Evolutionary conservation across 2,329 filamentous ascomycete genomes (phyloP).

Genomic region (Tolypocladium cylindrosporum): DNA sequence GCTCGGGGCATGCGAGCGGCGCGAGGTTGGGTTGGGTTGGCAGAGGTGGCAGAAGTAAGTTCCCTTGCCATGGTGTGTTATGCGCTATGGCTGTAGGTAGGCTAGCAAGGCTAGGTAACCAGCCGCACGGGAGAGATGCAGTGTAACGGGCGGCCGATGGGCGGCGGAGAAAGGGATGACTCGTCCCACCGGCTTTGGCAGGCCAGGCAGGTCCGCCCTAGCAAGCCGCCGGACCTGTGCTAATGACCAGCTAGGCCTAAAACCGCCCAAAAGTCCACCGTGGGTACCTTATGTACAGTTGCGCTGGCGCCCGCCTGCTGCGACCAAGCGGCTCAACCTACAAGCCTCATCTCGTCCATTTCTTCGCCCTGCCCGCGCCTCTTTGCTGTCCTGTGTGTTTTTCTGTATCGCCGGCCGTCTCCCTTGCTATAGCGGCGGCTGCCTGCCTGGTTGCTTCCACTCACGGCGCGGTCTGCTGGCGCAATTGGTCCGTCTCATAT

Average conservation of each 20-base stretch:
- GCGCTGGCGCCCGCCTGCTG: not conserved
- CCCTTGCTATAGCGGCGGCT: not conserved
- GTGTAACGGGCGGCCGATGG: not conserved
- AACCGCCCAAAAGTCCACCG: not conserved
- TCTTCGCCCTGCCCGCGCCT: not conserved
- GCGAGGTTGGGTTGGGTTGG: no score
- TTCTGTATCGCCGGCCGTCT: not conserved
- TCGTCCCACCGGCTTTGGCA: not conserved
- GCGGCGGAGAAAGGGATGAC: not conserved
- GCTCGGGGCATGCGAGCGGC: not conserved
- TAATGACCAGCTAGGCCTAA: not conserved
- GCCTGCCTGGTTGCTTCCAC: not conserved
- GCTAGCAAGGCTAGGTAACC: no score
- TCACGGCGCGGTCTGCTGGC: not conserved
- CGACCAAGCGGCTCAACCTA: not conserved
- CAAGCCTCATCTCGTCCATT: not conserved
- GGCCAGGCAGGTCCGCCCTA: no score
- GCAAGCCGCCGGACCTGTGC: not conserved
- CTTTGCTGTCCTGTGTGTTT: not conserved
- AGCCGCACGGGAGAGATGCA: not conserved
- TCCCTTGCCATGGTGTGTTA: not conserved
- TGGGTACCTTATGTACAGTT: not conserved
- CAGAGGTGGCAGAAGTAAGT: not conserved
- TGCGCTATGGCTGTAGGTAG: not conserved
- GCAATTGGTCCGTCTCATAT: not conserved